phyloP scores from a whole-genome alignment of 1,139 yeast genomes.

The Debaryomycetaceae sp. region DNA sequence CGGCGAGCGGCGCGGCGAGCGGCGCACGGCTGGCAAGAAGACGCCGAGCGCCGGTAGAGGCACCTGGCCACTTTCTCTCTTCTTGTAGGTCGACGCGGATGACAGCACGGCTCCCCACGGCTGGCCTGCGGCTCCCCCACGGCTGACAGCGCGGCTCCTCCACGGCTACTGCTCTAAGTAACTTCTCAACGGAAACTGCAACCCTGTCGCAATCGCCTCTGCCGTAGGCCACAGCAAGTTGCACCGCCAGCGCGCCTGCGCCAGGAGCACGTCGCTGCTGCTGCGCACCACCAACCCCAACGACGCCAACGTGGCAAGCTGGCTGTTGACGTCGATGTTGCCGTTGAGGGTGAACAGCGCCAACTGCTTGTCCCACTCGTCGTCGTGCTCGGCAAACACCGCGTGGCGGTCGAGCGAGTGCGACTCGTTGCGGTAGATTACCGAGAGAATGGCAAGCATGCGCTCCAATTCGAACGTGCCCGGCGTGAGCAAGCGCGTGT shows the following conservation, averaged over 20 bases:
- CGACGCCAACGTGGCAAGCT: constrained; percentile 56
- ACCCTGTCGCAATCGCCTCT: constrained; percentile 45
- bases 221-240: constrained; percentile 54
- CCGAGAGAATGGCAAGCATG: constrained; percentile 59
- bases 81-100: too few species aligned
- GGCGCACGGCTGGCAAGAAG: too few species aligned
- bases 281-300: constrained; percentile 50
- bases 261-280: constrained; percentile 53
- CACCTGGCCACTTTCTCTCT: too few species aligned
- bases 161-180: constrained; percentile 32
- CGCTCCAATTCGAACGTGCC: constrained; percentile 65
- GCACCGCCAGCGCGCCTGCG: constrained; percentile 62
- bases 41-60: neutral
- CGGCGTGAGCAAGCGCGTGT: constrained; percentile 53
- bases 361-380: constrained; percentile 33
- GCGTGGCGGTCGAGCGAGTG: constrained; percentile 22
- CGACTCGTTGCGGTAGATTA: constrained; percentile 46
- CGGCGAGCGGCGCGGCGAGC: neutral
- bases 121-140: neutral
- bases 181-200: constrained; percentile 51
- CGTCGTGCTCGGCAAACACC: constrained; percentile 26
- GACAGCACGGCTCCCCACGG: too few species aligned
- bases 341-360: constrained; percentile 31
- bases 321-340: constrained; percentile 49
- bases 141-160: constrained; percentile 2